Evolutionary conservation across 345 rosid genomes (phyloP).

Genomic region (Salix viminalis): DNA sequence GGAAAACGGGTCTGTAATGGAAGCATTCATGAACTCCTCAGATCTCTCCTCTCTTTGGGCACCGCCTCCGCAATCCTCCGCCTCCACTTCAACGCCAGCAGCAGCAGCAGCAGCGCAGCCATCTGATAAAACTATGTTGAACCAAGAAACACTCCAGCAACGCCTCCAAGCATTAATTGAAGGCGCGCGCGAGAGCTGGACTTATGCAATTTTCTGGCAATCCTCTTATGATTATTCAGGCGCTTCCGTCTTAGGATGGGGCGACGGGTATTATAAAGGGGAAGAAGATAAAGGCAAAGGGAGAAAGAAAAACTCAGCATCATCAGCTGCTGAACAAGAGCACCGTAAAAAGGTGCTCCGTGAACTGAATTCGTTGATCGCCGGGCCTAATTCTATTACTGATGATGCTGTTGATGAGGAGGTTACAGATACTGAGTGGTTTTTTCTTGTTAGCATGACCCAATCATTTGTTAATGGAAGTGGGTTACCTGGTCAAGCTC

Average conservation of each 20-base stretch:
- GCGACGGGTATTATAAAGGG: slow-evolving; percentile 91
- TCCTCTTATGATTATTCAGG: slow-evolving; percentile 66
- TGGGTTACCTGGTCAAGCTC: slow-evolving; percentile 79
- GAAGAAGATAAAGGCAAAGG: slow-evolving; percentile 61
- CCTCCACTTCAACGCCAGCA: slow-evolving; percentile 19
- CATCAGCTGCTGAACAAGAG: slow-evolving; percentile 64
- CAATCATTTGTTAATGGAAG: slow-evolving; percentile 61
- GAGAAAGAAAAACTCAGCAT: slow-evolving; percentile 22
- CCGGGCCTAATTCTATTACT: slow-evolving; percentile 45
- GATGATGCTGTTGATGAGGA: slow-evolving; percentile 80
- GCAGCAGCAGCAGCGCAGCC: slow-evolving; percentile 16
- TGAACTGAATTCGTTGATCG: slow-evolving; percentile 74
- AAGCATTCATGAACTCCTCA: slow-evolving; percentile 87
- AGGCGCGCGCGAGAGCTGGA: slow-evolving; percentile 67
- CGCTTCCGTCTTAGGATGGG: slow-evolving; percentile 66
- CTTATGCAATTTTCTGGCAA: slow-evolving; percentile 97
- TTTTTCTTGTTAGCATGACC: slow-evolving; percentile 87
- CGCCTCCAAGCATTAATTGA: slow-evolving; percentile 82
- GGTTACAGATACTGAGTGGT: slow-evolving; percentile 96
- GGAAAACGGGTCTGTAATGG: slow-evolving; percentile 84
- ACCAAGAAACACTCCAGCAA: slow-evolving; percentile 77
- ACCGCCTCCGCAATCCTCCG: slow-evolving; percentile 40
- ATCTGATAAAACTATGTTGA: slow-evolving; percentile 29
- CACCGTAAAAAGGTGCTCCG: slow-evolving; percentile 72
- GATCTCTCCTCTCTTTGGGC: slow-evolving; percentile 76